Evolutionary conservation across 2,329 filamentous ascomycete species (phyloP).

Genomic region (Bipolaris victoriae): DNA sequence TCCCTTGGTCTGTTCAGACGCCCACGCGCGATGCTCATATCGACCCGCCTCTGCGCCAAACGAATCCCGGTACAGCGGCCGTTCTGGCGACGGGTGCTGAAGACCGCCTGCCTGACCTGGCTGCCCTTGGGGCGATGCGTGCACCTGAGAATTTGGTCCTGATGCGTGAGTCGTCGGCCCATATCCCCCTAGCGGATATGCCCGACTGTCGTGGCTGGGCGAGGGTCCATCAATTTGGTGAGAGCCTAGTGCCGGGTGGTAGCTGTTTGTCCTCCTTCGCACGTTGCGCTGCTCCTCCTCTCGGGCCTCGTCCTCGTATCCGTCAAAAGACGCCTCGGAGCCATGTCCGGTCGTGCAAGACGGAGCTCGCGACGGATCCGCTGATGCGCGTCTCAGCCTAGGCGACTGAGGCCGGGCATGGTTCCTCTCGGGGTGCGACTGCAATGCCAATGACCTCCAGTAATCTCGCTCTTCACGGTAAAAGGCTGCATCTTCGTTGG

Average conservation of each 20-base stretch:
- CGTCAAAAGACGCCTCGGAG: slow-evolving; percentile 42
- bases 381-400: slow-evolving; percentile 43
- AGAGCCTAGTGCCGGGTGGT: slow-evolving; percentile 39
- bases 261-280: slow-evolving; percentile 45
- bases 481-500: slow-evolving; percentile 72
- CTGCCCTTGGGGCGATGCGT: slow-evolving; percentile 20
- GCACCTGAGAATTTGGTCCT: slow-evolving; percentile 11
- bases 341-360: slow-evolving; percentile 39
- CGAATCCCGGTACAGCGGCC: slow-evolving; percentile 23
- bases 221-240: slow-evolving; percentile 29
- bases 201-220: slow-evolving; percentile 25
- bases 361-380: slow-evolving; percentile 35
- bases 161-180: slow-evolving; percentile 27
- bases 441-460: slow-evolving; percentile 62
- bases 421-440: slow-evolving; percentile 58
- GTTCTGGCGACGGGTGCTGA: slow-evolving; percentile 15
- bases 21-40: slow-evolving; percentile 38
- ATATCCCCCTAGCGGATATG: slow-evolving; percentile 29
- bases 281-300: slow-evolving; percentile 45
- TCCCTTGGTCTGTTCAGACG: slow-evolving; percentile 15
- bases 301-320: slow-evolving; percentile 38
- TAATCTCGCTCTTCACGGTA: slow-evolving; percentile 76
- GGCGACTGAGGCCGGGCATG: slow-evolving; percentile 55
- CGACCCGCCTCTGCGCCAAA: slow-evolving; percentile 23
- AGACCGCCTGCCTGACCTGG: slow-evolving; percentile 15